phyloP scores from a whole-genome alignment of 208 protist genomes.

The Leishmania guyanensis region DNA sequence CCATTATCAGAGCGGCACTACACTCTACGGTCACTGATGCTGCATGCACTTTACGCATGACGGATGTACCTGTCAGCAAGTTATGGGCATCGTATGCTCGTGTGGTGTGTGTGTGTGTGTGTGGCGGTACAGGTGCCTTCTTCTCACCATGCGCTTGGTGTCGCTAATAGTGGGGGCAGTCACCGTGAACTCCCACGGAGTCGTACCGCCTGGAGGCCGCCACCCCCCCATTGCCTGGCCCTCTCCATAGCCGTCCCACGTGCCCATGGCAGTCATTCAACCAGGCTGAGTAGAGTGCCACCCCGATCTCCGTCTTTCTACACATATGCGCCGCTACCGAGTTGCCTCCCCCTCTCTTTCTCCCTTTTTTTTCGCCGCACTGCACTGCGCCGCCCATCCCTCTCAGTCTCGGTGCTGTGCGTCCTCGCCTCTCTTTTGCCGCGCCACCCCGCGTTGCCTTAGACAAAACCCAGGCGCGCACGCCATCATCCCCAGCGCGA shows the following conservation, averaged over 20 bases:
- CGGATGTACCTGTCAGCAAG: neutral
- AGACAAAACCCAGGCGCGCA: neutral
- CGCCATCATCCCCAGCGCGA: neutral
- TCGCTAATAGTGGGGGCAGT: neutral
- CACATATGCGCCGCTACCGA: neutral
- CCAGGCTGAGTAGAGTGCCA: neutral
- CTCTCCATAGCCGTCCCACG: neutral
- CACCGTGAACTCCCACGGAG: neutral
- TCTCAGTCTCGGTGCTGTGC: neutral
- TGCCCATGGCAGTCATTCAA: neutral
- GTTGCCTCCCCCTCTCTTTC: neutral
- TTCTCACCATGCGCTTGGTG: neutral
- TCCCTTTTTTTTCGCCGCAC: neutral
- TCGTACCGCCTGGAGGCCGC: neutral
- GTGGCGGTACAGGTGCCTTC: constrained; percentile 7
- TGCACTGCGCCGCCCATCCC: too few relatives aligned
- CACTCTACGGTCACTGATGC: neutral
- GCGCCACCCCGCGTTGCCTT: neutral
- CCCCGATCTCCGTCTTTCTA: neutral
- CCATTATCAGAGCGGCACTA: neutral
- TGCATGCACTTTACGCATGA: neutral
- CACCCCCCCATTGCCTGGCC: neutral
- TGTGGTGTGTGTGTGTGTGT: neutral
- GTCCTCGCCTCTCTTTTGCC: neutral
- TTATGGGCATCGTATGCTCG: too few relatives aligned